phyloP scores from a whole-genome alignment of 1,284 basidiomycete genomes.

The Melanopsichium pennsylvanicum region DNA sequence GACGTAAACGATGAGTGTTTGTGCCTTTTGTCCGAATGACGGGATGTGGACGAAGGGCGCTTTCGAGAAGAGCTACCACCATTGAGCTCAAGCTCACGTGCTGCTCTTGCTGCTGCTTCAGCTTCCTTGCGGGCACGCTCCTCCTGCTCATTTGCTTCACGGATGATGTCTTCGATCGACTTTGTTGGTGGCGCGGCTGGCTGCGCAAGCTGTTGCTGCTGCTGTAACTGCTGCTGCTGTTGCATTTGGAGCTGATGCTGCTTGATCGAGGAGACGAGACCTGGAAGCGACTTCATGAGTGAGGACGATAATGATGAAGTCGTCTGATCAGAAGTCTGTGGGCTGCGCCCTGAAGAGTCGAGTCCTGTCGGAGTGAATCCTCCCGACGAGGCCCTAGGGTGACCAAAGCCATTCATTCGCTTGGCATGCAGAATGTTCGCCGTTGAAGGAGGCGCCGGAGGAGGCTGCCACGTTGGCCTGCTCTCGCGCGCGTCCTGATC shows the following conservation, averaged over 20 bases:
- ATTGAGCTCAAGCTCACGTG: constrained; percentile 25
- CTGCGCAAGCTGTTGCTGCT: constrained; percentile 13
- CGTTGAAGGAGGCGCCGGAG: constrained; percentile 17
- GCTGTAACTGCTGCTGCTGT: constrained; percentile 12
- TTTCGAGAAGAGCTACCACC: constrained; percentile 27
- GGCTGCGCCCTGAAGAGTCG: constrained; percentile 27
- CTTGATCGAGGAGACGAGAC: constrained; percentile 40
- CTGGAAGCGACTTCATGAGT: constrained; percentile 32
- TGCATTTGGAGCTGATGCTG: constrained; percentile 18
- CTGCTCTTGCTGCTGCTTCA: constrained; percentile 37
- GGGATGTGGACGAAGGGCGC: constrained; percentile 30
- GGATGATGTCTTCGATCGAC: constrained; percentile 63
- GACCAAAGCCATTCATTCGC: constrained; percentile 20
- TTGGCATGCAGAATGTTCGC: neutral
- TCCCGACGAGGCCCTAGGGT: constrained; percentile 9
- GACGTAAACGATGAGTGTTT: constrained; percentile 29
- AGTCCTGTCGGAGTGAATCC: constrained; percentile 22
- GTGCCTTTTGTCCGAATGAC: constrained; percentile 37
- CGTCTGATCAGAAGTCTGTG: constrained; percentile 29
- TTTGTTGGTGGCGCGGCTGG: constrained; percentile 23
- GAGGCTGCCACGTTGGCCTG: constrained; percentile 31
- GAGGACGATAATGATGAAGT: constrained; percentile 33
- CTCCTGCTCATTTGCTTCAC: constrained; percentile 58
- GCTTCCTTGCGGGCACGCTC: constrained; percentile 45
- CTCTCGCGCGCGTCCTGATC: constrained; percentile 31